Percentiles rank a stretch among this genome's conserved stretches.
These are phyloP conservation scores for Gaeumannomyces tritici DNA, from an alignment of 2,329 filamentous ascomycete species.

Conservation along the genomic window DNA sequence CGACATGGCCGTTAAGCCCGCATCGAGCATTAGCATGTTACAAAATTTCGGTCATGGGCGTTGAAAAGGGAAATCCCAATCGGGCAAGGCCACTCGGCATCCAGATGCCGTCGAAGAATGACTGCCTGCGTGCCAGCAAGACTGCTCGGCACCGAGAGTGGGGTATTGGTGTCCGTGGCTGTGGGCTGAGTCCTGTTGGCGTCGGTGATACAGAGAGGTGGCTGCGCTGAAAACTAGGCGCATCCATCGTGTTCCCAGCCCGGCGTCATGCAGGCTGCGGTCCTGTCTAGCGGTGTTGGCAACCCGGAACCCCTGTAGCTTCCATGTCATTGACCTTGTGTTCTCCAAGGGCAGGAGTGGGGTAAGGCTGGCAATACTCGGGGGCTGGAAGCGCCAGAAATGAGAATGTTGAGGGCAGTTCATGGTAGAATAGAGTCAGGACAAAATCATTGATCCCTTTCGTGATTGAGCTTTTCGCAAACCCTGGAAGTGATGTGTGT, in stretches of 20 bases:
- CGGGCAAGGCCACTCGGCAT: neutral
- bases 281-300: no score
- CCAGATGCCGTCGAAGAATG: neutral
- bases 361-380: no score
- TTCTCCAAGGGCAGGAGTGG: no score
- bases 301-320: no score
- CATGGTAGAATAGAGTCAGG: no score
- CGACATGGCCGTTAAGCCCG: neutral
- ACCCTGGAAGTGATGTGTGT: no score
- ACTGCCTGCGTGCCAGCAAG: neutral
- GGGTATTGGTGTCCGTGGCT: neutral
- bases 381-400: no score
- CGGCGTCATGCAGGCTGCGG: neutral
- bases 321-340: no score
- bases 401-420: no score
- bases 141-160: neutral
- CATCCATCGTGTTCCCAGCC: neutral
- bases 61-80: neutral
- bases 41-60: neutral
- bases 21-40: neutral
- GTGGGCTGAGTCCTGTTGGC: neutral
- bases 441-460: no score
- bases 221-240: neutral
- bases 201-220: no score
- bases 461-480: no score